Percentiles rank a stretch among this genome's conserved stretches.
These are phyloP conservation scores for Cladophialophora bantiana DNA, from an alignment of 2,329 filamentous ascomycete genomes.

Conservation along the genomic window DNA sequence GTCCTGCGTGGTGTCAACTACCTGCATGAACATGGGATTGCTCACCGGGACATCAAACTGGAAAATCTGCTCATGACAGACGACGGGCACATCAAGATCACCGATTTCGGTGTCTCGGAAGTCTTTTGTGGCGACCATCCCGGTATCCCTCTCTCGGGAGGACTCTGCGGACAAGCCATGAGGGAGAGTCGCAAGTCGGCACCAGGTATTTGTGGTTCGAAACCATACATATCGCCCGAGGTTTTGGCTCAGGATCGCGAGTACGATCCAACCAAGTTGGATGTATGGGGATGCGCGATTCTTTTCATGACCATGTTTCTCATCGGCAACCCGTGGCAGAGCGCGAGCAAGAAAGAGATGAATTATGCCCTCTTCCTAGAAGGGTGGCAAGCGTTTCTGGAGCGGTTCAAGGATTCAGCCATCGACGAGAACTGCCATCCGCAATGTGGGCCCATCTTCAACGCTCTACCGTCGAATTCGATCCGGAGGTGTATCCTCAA, in stretches of 20 bases:
- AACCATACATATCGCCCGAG: slow-evolving; percentile 87
- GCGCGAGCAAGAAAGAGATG: slow-evolving; percentile 64
- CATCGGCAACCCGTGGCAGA: slow-evolving; percentile 75
- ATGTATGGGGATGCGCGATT: slow-evolving; percentile 86
- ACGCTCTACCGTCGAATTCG: slow-evolving; percentile 68
- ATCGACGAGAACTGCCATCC: slow-evolving; percentile 70
- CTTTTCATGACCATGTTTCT: slow-evolving; percentile 81
- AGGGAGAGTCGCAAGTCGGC: slow-evolving; percentile 70
- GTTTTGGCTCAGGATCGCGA: slow-evolving; percentile 71
- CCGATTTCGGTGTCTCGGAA: slow-evolving; percentile 88
- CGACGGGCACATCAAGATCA: slow-evolving; percentile 85
- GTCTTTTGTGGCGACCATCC: slow-evolving; percentile 84
- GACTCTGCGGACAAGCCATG: slow-evolving; percentile 77
- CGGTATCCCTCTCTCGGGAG: slow-evolving; percentile 73
- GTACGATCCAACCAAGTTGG: slow-evolving; percentile 78
- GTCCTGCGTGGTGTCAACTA: slow-evolving; percentile 82
- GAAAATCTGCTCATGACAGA: slow-evolving; percentile 83
- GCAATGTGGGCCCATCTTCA: slow-evolving; percentile 69
- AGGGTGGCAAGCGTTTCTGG: slow-evolving; percentile 74
- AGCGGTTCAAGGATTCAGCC: slow-evolving; percentile 34
- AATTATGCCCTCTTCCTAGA: slow-evolving; percentile 70
- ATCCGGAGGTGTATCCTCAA: slow-evolving; percentile 74
- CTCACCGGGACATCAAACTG: slow-evolving; percentile 88
- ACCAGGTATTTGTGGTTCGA: slow-evolving; percentile 82
- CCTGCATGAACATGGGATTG: slow-evolving; percentile 82